Base-by-base conservation (phyloP, 768 basidiomycete species). In the Kondoa subrosea region DNA sequence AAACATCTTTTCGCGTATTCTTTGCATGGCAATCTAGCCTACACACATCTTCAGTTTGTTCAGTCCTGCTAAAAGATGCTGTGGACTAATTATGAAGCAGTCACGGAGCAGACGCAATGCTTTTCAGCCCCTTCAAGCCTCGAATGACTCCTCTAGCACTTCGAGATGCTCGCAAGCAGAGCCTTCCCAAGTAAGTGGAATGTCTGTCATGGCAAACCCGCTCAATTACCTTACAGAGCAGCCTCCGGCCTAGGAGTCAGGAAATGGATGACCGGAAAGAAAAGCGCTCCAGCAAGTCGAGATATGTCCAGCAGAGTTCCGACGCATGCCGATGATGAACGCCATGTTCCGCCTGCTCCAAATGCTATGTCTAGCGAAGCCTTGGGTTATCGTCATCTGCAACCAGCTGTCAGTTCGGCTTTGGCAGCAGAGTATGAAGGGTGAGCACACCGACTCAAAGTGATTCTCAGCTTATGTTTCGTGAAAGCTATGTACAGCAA, bases 1-100 rank as follows among this genome's bases (percentile, higher is more conserved):
- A 87, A 85, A 21, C 88, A 89, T 74, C 89, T 91, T 74, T 91
- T 91, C 77, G 88, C 87, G 14, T 91, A 85, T 78, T 86, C 85
- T n/a, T 91, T 92, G 86, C 90, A 89, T 70, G 88, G 86, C 72
- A 90, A 88, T 2, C 76, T 87, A 62, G 89, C 88, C 75, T 71
- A 70, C 29, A 56, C 68, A 14, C 66, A 30, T 32, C 57, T 29
- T 8, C 27, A 33, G 66, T 68, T 29, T 26, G 67, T 29, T 29
- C 60, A 31, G 65, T 56, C 8, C 56, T 67, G 2, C 50, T 58
- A 25, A 33, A 56, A 17, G 30, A 56, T 32, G 60, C 57, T 32
- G 65, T 15, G 12, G n/a, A 27, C 21, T 59, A 57, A n/a, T 17
- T 61, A 15, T 16, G 3, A 21, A 29, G 29, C 57, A 69, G 34